Evolutionary conservation across 345 rosid genomes (phyloP), one percentile per base, ranked within the genome.

Genomic region (Salix purpurea): DNA sequence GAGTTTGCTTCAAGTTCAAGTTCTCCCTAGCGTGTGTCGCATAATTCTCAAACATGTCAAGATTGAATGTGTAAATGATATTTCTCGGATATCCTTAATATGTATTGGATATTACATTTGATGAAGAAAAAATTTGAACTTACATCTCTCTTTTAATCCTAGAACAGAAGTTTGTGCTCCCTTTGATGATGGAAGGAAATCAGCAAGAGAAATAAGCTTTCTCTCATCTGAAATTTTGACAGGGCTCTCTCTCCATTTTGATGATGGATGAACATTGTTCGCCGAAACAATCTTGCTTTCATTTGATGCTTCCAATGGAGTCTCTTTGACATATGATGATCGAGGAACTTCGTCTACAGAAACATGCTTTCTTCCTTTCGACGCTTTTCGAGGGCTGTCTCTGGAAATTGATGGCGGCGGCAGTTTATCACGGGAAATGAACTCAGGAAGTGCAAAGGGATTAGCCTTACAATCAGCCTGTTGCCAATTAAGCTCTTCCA

Each of bases 101-200:
- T 16, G 24, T 6, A 46, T 46, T 46, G 50, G 16, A 30, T 30
- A 30, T 30, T 30, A 3, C 32, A 30, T 30, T 30, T 30, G 32
- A 30, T 30, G 32, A 30, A 30, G 32, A 30, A 30, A 30, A 4
- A 34, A 36, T 48, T 16, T 10, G 46, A 24, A 83, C 94, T 87
- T 88, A 92, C 99, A 60, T 71, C 50, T 84, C 71, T 81, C 87
- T 65, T 77, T 79, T 75, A 79, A 72, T 77, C 61, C 82, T 83
- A 84, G 87, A 79, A 78, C 82, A 71, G 77, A 50, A 68, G 78
- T 28, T 70, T 82, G 78, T 36, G 71, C 61, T 48, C 79, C 28
- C 19, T 76, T 68, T 42, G 67, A 39, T 62, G 83, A 72, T 70
- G 78, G 74, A 71, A 61, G 69, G 28, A 73, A 60, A 32, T 83